Evolutionary conservation across 2,329 filamentous ascomycete species (phyloP), one percentile per base, ranked within the genome.

Genomic region (Cercospora nicotianae): DNA sequence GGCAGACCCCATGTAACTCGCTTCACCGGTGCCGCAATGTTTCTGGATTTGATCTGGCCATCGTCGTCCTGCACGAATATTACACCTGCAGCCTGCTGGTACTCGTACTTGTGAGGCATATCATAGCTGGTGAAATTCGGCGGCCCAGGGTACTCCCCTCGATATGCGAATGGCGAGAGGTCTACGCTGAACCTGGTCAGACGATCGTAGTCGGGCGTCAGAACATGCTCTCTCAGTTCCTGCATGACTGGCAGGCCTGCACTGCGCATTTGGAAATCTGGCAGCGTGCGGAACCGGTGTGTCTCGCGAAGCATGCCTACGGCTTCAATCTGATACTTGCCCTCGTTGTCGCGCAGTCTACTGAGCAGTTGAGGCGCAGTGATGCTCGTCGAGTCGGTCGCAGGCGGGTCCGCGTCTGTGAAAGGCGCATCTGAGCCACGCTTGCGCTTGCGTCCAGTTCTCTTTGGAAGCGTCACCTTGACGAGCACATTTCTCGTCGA

Each of bases 391-490:
- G 66, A 61, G 31, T 42, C n/a, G 23, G 26, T 62, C 30, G 51
- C 61, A 51, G 67, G 58, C 6, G 63, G 36, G n/a, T 62, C 30
- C 8, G 63, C 18, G 20, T 69, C 65, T 12, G 67, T 48, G 63
- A 75, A 79, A 0, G 90, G 88, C 4, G 84, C 90, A 65, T 89
- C 78, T 5, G 88, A 88, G n/a, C 92, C 93, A 73, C 90, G 85
- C 81, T 94, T 97, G 67, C 94, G 87, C 80, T 91, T 96, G 68
- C 93, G 87, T 3, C 94, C 94, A 2, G 93, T 97, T 65, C 92
- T 85, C 78, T 90, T 95, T 0, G 95, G 94, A 0, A 98, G 88
- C 0, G 90, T 93, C 65, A 99, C 85, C 77, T 93, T 94, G 63
- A 99, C 84, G 20, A 98, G 85, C 20, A 98, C 82, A 76, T 97